Percentiles rank a stretch among this genome's conserved stretches.
phyloP scores from a whole-genome alignment of 441 rosid species.

The Erodium texanum region DNA sequence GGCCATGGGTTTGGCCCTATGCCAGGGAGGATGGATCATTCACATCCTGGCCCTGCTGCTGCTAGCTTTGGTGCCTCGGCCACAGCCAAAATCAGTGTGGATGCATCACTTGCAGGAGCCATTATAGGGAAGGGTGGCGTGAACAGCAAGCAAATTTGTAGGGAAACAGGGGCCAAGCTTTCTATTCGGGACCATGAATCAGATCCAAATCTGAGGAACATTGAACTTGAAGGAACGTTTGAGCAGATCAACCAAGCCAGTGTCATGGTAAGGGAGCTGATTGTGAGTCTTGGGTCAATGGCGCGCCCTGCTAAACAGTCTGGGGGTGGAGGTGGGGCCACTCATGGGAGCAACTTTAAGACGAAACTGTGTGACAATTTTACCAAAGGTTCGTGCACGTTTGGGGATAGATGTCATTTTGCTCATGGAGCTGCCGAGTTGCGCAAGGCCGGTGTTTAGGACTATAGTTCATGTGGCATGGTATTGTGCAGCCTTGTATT shows the following conservation, averaged over 20 bases:
- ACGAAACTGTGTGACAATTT: constrained; percentile 54
- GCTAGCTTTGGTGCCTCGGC: constrained; percentile 53
- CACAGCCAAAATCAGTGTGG: constrained; percentile 65
- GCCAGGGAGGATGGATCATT: constrained; percentile 32
- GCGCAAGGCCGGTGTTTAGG: constrained; percentile 36
- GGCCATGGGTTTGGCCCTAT: constrained; percentile 27
- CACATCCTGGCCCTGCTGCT: constrained; percentile 32
- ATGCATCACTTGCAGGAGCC: constrained; percentile 71
- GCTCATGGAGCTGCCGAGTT: constrained; percentile 53
- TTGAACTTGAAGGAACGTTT: constrained; percentile 72
- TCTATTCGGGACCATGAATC: constrained; percentile 63
- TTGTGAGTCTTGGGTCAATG: constrained; percentile 35
- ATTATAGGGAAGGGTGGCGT: constrained; percentile 79
- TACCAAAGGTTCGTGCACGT: constrained; percentile 44
- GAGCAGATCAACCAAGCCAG: constrained; percentile 77
- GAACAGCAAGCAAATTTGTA: constrained; percentile 64
- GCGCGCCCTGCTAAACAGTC: constrained; percentile 17
- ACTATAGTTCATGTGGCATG: constrained; percentile 2
- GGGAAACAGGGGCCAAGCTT: constrained; percentile 64
- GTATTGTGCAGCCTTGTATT: constrained; percentile 21
- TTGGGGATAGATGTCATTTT: constrained; percentile 55
- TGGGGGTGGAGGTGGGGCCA: constrained; percentile 28
- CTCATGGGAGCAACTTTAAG: constrained; percentile 38
- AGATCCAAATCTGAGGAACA: constrained; percentile 55
- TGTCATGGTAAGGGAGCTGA: constrained; percentile 61